Conservation (phyloP, 2,329 filamentous ascomycete species). For the Stemphylium vesicarium region DNA sequence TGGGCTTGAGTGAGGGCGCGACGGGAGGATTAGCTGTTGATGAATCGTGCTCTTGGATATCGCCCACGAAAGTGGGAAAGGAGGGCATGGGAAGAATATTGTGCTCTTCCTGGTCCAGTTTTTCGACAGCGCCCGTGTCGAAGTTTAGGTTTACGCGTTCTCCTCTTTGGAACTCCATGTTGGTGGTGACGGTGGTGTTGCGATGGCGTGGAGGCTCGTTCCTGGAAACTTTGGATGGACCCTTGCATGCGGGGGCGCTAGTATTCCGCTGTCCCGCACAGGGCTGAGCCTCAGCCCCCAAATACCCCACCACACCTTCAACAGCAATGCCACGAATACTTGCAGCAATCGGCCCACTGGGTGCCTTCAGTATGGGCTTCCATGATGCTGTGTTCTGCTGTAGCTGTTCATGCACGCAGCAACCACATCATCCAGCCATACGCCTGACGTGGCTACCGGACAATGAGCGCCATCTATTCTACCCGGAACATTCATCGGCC, state of each 20-base stretch:
- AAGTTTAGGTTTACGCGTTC: conserved; percentile 68
- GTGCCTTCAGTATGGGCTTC: too few species aligned
- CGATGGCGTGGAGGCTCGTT: background rate
- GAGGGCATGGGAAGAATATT: conserved; percentile 21
- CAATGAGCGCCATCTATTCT: too few species aligned
- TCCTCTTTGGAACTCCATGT: conserved; percentile 59
- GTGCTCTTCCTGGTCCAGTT: conserved; percentile 38
- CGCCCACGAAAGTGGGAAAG: conserved; percentile 63
- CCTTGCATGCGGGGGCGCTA: conserved; percentile 9
- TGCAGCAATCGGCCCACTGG: too few species aligned
- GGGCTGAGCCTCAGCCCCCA: background rate
- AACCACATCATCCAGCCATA: too few species aligned
- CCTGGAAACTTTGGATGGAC: conserved; percentile 6
- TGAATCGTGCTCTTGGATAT: conserved; percentile 78
- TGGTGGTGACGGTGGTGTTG: conserved; percentile 11
- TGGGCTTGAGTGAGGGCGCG: conserved; percentile 64
- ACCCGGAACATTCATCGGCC: too few species aligned
- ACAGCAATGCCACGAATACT: too few species aligned
- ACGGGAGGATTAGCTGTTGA: conserved; percentile 66
- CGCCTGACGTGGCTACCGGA: too few species aligned
- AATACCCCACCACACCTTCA: too few species aligned
- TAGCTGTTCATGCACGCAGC: too few species aligned
- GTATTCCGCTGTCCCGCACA: background rate
- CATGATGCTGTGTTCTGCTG: too few species aligned
- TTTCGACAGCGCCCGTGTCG: conserved; percentile 58